Percentiles rank a stretch among this genome's conserved stretches.
These are phyloP conservation scores for Ophiosphaerella herpotricha DNA, from an alignment of 2,329 filamentous ascomycete species.

Conservation along the genomic window DNA sequence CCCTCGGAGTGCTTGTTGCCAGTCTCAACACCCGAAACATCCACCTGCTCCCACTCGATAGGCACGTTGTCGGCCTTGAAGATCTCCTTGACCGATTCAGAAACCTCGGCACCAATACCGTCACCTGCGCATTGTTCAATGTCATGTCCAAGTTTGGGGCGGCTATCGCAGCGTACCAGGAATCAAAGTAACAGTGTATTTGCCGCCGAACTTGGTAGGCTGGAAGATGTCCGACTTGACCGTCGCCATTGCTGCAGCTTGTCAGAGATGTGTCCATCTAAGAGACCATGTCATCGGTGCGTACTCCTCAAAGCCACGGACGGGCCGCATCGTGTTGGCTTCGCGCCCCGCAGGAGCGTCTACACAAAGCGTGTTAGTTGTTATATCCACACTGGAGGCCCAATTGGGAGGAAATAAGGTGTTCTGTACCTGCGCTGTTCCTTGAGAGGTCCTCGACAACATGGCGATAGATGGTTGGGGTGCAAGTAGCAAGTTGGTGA, in stretches of 20 bases:
- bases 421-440: slow-evolving; percentile 54
- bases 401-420: slow-evolving; percentile 29
- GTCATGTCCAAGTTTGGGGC: slow-evolving; percentile 10
- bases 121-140: slow-evolving; percentile 62
- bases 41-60: slow-evolving; percentile 98
- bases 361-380: slow-evolving; percentile 42
- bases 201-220: slow-evolving; percentile 97
- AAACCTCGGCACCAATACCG: slow-evolving; percentile 96
- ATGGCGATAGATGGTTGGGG: slow-evolving; percentile 42
- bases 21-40: slow-evolving; percentile 87
- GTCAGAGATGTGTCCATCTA: slow-evolving; percentile 17
- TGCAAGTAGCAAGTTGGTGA: slow-evolving; percentile 24
- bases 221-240: slow-evolving; percentile 97
- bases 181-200: slow-evolving; percentile 98
- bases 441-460: slow-evolving; percentile 52
- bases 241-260: slow-evolving; percentile 56
- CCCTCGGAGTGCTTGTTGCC: slow-evolving; percentile 88
- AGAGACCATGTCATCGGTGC: slow-evolving; percentile 20
- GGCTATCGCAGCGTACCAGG: slow-evolving; percentile 66
- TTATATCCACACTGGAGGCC: slow-evolving; percentile 3
- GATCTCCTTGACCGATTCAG: slow-evolving; percentile 97
- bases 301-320: slow-evolving; percentile 61
- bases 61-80: slow-evolving; percentile 99
- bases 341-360: slow-evolving; percentile 62
- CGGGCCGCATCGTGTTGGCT: slow-evolving; percentile 55